Evolutionary conservation across 2,329 filamentous ascomycete genomes (phyloP).

Genomic region (Phaeosphaeriaceae sp.): DNA sequence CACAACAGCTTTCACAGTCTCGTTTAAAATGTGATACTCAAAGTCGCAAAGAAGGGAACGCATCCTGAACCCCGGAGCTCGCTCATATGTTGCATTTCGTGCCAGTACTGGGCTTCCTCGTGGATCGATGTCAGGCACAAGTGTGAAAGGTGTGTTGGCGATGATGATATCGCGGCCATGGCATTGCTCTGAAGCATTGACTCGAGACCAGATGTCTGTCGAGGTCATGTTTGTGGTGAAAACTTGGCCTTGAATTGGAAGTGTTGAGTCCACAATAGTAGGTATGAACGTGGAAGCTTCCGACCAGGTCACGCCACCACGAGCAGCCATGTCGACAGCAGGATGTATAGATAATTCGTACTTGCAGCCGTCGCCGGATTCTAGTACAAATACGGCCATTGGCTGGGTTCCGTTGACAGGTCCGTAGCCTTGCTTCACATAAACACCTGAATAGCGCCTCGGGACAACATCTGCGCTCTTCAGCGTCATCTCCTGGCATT

Average conservation of each 20-base stretch:
- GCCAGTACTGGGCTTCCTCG: not conserved
- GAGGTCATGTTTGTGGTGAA: constrained; percentile 6
- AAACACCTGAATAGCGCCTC: constrained; percentile 4
- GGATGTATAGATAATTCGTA: constrained; percentile 22
- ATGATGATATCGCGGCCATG: constrained; percentile 20
- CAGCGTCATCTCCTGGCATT: constrained; percentile 21
- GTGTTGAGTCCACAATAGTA: not conserved
- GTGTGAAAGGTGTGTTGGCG: constrained; percentile 24
- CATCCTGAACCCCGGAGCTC: constrained; percentile 20
- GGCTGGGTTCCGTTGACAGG: constrained; percentile 19
- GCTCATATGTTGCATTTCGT: constrained; percentile 15
- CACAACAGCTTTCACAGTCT: not conserved
- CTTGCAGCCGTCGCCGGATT: constrained; percentile 14
- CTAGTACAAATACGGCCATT: constrained; percentile 21
- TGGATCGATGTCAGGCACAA: not conserved
- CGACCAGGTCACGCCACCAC: constrained; percentile 19
- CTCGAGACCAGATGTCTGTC: constrained; percentile 12
- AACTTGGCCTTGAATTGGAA: not conserved
- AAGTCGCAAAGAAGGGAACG: constrained; percentile 14
- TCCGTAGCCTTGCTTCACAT: constrained; percentile 3
- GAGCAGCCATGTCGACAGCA: constrained; percentile 10
- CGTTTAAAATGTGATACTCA: constrained; percentile 1
- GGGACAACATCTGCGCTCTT: constrained; percentile 13
- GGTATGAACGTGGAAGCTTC: constrained; percentile 13
- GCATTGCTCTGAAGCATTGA: constrained; percentile 20